Conservation (phyloP, 768 basidiomycete genomes). For the Mycena galopus region DNA sequence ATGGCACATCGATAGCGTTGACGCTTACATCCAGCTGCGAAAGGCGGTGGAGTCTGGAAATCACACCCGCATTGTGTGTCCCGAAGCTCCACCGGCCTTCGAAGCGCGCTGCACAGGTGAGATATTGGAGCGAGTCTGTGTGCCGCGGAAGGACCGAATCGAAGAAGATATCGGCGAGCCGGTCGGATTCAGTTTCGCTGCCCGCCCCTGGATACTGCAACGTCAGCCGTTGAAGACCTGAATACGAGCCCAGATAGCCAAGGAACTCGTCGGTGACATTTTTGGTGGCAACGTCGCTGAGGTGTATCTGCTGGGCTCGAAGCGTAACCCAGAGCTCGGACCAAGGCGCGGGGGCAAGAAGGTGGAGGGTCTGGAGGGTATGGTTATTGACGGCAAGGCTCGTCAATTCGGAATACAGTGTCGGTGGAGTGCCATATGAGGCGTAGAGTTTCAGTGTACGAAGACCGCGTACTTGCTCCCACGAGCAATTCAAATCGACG, state of each 20-base stretch:
- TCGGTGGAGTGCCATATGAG: not conserved
- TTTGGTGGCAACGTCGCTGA: not conserved
- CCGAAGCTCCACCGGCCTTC: not conserved
- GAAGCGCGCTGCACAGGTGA: not conserved
- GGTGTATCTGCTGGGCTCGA: not conserved
- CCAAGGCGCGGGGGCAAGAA: not conserved
- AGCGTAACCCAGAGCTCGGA: not conserved
- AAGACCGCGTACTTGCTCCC: not conserved
- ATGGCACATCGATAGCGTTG: not conserved
- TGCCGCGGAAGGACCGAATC: not conserved
- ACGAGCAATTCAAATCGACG: not conserved
- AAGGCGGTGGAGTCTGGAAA: not conserved
- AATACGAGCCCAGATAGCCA: not conserved
- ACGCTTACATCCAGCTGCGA: not conserved
- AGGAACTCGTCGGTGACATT: not conserved
- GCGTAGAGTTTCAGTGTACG: not conserved
- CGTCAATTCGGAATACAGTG: not conserved
- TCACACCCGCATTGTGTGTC: not conserved
- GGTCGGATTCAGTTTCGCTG: not conserved
- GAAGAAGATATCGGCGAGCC: slow-evolving; percentile 5
- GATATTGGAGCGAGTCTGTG: not conserved
- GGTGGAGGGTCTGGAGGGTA: not conserved
- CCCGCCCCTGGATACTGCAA: not conserved
- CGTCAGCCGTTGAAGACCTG: not conserved
- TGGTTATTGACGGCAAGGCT: not conserved